phyloP scores from a whole-genome alignment of 2,329 filamentous ascomycete genomes.

The Berkeleyomyces basicola region DNA sequence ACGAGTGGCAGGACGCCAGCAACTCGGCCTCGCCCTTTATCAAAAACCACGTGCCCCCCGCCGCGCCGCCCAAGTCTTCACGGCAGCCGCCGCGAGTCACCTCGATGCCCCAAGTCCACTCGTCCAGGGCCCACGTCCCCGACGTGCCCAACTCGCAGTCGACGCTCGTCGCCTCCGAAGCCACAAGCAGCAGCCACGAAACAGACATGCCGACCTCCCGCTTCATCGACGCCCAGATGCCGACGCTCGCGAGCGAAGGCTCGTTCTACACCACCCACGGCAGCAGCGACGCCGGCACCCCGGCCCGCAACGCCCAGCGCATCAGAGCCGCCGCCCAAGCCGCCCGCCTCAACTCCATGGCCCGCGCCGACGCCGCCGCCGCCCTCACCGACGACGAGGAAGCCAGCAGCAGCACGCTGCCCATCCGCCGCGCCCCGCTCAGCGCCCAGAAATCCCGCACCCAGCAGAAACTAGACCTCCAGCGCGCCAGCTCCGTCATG shows the following conservation, averaged over 20 bases:
- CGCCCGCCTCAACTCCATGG: neutral
- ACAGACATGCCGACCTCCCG: constrained; percentile 40
- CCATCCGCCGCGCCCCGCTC: constrained; percentile 22
- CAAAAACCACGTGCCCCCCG: constrained; percentile 13
- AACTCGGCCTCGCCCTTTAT: constrained; percentile 42
- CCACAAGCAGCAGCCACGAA: constrained; percentile 27
- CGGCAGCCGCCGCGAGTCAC: neutral
- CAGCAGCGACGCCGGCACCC: constrained; percentile 18
- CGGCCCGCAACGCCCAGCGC: constrained; percentile 22
- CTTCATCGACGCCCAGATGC: constrained; percentile 37
- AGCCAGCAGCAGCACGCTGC: constrained; percentile 18
- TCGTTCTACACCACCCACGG: constrained; percentile 31
- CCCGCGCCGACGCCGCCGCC: neutral
- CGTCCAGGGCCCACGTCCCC: neutral
- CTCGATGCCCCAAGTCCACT: constrained; percentile 13
- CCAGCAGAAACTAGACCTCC: constrained; percentile 60
- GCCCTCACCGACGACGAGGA: constrained; percentile 21
- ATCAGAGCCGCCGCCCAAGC: constrained; percentile 12
- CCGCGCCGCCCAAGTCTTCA: neutral
- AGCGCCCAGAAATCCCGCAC: constrained; percentile 46
- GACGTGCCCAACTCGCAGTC: neutral
- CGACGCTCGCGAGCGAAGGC: constrained; percentile 32
- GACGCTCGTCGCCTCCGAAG: neutral
- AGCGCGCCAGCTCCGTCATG: constrained; percentile 55
- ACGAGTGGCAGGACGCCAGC: constrained; percentile 49